These are phyloP conservation scores for Phytophthora rubi DNA, from an alignment of 352 stramenopile genomes.

Conservation along the genomic window DNA sequence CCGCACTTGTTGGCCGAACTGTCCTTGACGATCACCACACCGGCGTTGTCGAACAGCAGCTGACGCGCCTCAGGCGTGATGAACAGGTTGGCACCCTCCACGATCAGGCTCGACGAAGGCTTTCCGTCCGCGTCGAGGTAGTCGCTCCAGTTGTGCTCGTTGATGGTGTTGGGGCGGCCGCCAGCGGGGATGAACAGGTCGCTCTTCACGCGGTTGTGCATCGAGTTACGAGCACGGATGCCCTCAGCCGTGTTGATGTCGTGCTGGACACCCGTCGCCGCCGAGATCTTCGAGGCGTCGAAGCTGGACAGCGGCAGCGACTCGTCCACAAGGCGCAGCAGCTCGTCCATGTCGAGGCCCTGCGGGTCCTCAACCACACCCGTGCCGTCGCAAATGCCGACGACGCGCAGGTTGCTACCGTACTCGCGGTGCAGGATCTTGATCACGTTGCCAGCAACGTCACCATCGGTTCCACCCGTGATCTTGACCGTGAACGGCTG, in stretches of 20 bases:
- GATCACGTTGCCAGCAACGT: constrained; percentile 98
- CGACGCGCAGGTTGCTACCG: constrained; percentile 94
- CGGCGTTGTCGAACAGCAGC: constrained; percentile 95
- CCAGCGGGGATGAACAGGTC: constrained; percentile 87
- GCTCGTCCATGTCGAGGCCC: constrained; percentile 93
- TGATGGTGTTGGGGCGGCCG: constrained; percentile 86
- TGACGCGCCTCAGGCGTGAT: constrained; percentile 88
- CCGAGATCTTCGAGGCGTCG: constrained; percentile 48
- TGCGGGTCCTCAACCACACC: constrained; percentile 96
- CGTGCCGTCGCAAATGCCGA: constrained; percentile 91
- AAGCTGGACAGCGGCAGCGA: constrained; percentile 90
- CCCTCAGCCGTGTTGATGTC: constrained; percentile 79
- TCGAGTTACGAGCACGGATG: constrained; percentile 95
- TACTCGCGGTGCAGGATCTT: constrained; percentile 97
- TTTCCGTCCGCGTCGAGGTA: constrained; percentile 75
- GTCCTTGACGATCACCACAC: constrained; percentile 98
- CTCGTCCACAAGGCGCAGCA: constrained; percentile 94
- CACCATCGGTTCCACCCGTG: constrained; percentile 96
- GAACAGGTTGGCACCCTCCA: constrained; percentile 89
- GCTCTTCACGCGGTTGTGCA: constrained; percentile 96
- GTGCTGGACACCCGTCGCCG: constrained; percentile 75
- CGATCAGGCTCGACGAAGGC: constrained; percentile 81
- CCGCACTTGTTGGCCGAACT: constrained; percentile 93
- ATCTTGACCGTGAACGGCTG: constrained; percentile 86
- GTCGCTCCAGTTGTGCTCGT: constrained; percentile 86